Base-by-base conservation (phyloP, 2,329 filamentous ascomycete genomes). In the Trichoderma atroviride region DNA sequence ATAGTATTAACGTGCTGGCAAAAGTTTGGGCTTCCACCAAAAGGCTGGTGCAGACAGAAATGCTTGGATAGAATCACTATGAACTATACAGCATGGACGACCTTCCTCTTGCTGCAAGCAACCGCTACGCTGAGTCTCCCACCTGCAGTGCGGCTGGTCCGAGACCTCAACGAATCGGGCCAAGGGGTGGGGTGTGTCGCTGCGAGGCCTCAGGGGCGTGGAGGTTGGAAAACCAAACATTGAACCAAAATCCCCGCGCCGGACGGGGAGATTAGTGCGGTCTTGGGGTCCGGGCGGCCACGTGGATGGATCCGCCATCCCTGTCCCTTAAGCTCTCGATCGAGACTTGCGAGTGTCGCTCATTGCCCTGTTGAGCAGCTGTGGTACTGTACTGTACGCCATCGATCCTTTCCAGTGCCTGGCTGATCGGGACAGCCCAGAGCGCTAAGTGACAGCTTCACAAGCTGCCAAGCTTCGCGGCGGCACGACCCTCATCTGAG, bases 211-310 rank as follows among this genome's bases (percentile, higher is more conserved):
- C 24, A 35, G 19, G 65, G 56, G 59, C 29, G 67, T 64, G 67
- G 37, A n/a, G 11, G 22, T 27, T 65, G 33, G 14, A 37, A 50
- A 37, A 13, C n/a, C 56, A 55, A n/a, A n/a, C n/a, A n/a, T n/a
- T n/a, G n/a, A n/a, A 68, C 43, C 52, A 24, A 53, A 65, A 27
- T 50, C 55, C 43, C 58, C 40, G 58, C 56, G 31, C 59, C 68
- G 71, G 70, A 66, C 71, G 71, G 71, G 40, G 55, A 70, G 68
- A 58, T 72, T 70, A 71, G 72, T 65, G 71, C 52, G n/a, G 66
- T 31, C 63, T 63, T 69, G 70, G 59, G 72, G 55, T 56, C 68
- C 73, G 70, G 71, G 64, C 71, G 53, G 70, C 73, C 73, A 74
- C 73, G 73, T 74, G 72, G 69, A 55, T 52, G 69, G 69, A 68